phyloP scores from a whole-genome alignment of 108 stramenopile species.

The Schizochytrium sp. region DNA sequence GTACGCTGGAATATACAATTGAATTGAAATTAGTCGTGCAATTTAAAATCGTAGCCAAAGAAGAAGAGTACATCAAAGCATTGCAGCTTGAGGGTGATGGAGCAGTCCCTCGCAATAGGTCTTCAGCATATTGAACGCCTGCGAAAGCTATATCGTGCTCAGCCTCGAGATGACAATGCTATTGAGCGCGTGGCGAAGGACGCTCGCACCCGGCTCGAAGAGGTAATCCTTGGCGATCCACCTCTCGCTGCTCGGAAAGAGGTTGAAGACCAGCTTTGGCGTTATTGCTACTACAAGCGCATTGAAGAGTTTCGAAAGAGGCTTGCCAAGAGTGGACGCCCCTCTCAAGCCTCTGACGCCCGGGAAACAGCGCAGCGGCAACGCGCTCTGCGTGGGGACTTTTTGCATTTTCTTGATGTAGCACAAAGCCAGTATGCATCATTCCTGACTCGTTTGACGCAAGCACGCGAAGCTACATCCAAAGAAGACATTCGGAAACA shows the following conservation, averaged over 20 bases:
- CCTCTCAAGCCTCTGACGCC: constrained; percentile 10
- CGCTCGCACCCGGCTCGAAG: neutral
- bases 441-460: neutral
- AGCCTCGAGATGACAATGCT: neutral
- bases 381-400: constrained; percentile 24
- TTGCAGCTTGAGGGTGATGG: constrained; percentile 3
- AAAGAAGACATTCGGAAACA: neutral
- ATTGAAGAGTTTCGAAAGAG: constrained; percentile 24
- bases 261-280: constrained; percentile 12
- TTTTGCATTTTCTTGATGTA: constrained; percentile 40
- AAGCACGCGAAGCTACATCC: neutral
- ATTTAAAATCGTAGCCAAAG: neutral
- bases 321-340: neutral
- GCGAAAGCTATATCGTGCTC: neutral
- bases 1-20: too few relatives aligned
- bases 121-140: constrained; percentile 16
- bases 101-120: constrained; percentile 1
- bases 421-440: constrained; percentile 22
- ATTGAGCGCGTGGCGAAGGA: neutral
- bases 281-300: constrained; percentile 59
- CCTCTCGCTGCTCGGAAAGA: neutral
- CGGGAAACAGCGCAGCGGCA: constrained; percentile 19
- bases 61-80: neutral
- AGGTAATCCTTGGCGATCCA: neutral
- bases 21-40: too few relatives aligned